Base-by-base conservation (phyloP, 495 filamentous ascomycete genomes). In the Podospora pseudocomata region DNA sequence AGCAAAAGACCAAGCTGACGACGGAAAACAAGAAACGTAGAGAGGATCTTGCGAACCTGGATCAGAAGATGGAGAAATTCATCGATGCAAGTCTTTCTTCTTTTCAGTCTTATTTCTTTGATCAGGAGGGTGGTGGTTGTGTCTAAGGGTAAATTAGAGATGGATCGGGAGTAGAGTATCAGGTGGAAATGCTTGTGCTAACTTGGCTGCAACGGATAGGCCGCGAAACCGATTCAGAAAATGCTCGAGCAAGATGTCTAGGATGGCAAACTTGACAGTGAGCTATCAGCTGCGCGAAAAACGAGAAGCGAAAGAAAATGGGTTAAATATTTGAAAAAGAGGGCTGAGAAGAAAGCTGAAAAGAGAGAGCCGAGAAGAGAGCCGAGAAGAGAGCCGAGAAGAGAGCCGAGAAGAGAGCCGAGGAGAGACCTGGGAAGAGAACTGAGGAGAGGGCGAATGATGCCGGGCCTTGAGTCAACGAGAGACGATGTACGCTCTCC, bases 1-100 rank as follows among this genome's bases (percentile, higher is more conserved):
- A 92, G 82, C 88, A 90, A 75, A 99, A 99, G 75, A 92, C 96
- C 77, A 90, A 88, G 62, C 82, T 99, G 65, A 96, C 96, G 65
- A 89, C 91, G 5, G 94, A 97, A 73, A 97, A 97, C 73, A 96
- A 97, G 82, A 96, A 92, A 80, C 85, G 94, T 63, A 94, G 95
- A 77, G 94, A 97, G 65, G 92, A 99, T 75, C 80, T 99, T 28
- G 91, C 89, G 44, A 96, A 88, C 70, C 81, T 97, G 49, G 94
- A 97, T 73, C 88, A 91, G 79, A 91, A 96, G 75, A 80, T 97
- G 70, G 93, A 97, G 80, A 91, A 92, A 73, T 97, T 96, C 73
- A 92, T 97, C 70, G 92, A 94, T 75, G 88, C 85, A 69, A 65
- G 84, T 78, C 13, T 49, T 49, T 49, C 39, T 61, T 39, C 28